These are phyloP conservation scores for Colletotrichum gloeosporioides DNA, from an alignment of 2,329 filamentous ascomycete species.

Conservation along the genomic window DNA sequence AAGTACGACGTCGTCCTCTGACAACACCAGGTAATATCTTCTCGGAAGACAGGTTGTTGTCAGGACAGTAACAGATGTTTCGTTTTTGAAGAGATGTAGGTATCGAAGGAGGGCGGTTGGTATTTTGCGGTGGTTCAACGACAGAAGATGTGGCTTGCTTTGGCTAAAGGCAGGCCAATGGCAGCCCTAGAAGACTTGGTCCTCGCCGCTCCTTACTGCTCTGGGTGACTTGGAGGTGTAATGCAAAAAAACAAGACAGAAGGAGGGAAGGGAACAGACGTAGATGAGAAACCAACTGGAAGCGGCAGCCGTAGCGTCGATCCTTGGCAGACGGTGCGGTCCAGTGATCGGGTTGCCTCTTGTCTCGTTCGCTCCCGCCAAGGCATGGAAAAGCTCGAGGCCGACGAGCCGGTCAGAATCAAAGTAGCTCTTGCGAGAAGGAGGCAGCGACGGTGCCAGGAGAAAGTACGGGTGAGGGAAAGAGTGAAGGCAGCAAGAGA, in stretches of 20 bases:
- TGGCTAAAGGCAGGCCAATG: background rate
- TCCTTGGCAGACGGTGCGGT: background rate
- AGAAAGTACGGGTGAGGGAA: background rate
- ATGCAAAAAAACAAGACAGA: background rate
- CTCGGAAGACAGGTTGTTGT: background rate
- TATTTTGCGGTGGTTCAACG: background rate
- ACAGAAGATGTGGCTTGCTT: background rate
- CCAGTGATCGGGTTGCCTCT: background rate
- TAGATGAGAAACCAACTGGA: background rate
- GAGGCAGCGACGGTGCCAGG: background rate
- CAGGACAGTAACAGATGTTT: background rate
- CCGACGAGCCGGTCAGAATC: background rate
- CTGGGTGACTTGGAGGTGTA: background rate
- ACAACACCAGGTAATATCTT: background rate
- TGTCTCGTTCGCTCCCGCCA: background rate
- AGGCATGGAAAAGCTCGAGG: background rate
- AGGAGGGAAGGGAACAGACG: background rate
- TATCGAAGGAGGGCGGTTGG: background rate
- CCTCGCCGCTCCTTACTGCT: background rate
- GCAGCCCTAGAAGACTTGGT: conserved; percentile 1
- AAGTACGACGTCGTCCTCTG: background rate
- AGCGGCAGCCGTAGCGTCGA: conserved; percentile 18
- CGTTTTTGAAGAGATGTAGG: background rate
- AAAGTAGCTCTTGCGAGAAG: background rate
- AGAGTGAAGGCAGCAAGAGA: background rate